These are phyloP conservation scores for Rhytidhysteron rufulum DNA, from an alignment of 2,329 filamentous ascomycete genomes.

Conservation along the genomic window DNA sequence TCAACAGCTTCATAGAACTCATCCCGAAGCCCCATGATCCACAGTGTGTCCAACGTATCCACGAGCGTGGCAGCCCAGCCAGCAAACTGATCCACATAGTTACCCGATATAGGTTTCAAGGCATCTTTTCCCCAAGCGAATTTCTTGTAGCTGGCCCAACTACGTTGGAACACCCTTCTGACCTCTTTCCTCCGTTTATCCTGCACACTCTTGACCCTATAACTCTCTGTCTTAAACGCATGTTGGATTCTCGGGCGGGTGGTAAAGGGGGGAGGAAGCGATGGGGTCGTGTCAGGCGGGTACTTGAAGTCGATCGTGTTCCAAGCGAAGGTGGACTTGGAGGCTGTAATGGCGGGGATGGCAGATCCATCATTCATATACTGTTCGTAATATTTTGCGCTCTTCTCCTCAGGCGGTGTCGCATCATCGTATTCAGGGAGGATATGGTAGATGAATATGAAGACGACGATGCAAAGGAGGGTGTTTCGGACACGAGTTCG, in stretches of 20 bases:
- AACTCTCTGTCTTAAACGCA: slow-evolving; percentile 17
- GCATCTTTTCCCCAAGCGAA: slow-evolving; percentile 64
- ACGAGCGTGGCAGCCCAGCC: slow-evolving; percentile 67
- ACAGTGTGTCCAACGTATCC: slow-evolving; percentile 69
- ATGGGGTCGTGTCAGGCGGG: slow-evolving; percentile 22
- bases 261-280: slow-evolving; percentile 21
- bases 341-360: slow-evolving; percentile 19
- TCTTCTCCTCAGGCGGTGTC: slow-evolving; percentile 4
- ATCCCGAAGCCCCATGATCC: slow-evolving; percentile 76
- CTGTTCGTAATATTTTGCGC: slow-evolving; percentile 20
- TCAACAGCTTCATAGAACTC: slow-evolving; percentile 77
- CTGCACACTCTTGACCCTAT: slow-evolving; percentile 17
- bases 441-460: slow-evolving; percentile 25
- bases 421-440: slow-evolving; percentile 15
- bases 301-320: slow-evolving; percentile 24
- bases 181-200: slow-evolving; percentile 23
- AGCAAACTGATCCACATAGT: slow-evolving; percentile 55
- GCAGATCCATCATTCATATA: slow-evolving; percentile 29
- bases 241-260: slow-evolving; percentile 33
- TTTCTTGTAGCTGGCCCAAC: slow-evolving; percentile 58
- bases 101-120: slow-evolving; percentile 54
- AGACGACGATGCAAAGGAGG: slow-evolving; percentile 18
- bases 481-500: slow-evolving; percentile 27
- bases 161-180: slow-evolving; percentile 27
- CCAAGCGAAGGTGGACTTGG: slow-evolving; percentile 29